Base-by-base conservation (phyloP, 2,329 filamentous ascomycete species). In the Fusarium sp. region DNA sequence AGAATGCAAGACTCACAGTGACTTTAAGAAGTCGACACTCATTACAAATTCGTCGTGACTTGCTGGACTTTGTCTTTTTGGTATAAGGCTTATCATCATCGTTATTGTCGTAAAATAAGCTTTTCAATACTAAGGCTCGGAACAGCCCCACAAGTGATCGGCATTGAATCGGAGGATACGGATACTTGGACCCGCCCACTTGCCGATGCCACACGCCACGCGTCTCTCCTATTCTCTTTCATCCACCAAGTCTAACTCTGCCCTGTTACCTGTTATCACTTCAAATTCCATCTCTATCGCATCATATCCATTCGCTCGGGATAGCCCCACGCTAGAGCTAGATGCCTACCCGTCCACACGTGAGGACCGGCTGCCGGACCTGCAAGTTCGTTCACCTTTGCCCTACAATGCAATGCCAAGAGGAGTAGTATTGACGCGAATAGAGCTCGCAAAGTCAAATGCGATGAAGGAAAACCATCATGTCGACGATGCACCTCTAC, bases 371-470 rank as follows among this genome's bases (percentile, higher is more conserved):
- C 4, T 55, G 51, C 29, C 51, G 51, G 31, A 55, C 51, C 51
- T 55, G 51, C 51, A 55, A 55, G 51, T 55, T n/a, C 29, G 51
- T 55, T 33, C 12, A 55, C 51, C 6, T 33, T n/a, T n/a, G n/a
- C n/a, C n/a, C n/a, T n/a, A n/a, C n/a, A n/a, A n/a, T n/a, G n/a
- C n/a, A n/a, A n/a, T 22, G 16, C 29, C 24, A 17, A 29, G 29
- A 55, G 16, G 27, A 35, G 14, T 36, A 2, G 24, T 38, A 11
- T 31, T 29, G 16, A 49, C 61, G 6, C 1, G 3, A 2, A 17
- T 20, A 69, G 65, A 35, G 9, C 51, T 11, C 42, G 65, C 0
- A 69, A 69, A 20, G 29, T 69, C 20, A 69, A 69, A 3, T 69
- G 67, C 0, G 67, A 69, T 27, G 67, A 69, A 5, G 31, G 6